Evolutionary conservation across 371 early-diverging fungal genomes (phyloP).

Genomic region (Mortierella sp.): DNA sequence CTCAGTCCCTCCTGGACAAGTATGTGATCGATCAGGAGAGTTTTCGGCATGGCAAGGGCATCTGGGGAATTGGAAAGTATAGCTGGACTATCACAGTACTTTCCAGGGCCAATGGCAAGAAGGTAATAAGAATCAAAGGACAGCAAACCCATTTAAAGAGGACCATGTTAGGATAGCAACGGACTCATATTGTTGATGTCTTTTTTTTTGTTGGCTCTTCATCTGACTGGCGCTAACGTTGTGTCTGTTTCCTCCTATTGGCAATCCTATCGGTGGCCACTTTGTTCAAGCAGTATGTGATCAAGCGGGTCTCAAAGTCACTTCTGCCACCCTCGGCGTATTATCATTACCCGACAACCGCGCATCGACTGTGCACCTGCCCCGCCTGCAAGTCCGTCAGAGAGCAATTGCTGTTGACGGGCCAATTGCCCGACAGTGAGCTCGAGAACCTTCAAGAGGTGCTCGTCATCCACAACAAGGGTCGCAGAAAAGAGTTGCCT

Average conservation of each 20-base stretch:
- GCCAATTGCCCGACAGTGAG: slow-evolving; percentile 38
- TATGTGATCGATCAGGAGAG: slow-evolving; percentile 49
- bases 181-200: neutral
- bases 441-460: slow-evolving; percentile 48
- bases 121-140: slow-evolving; percentile 29
- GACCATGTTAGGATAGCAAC: slow-evolving; percentile 4
- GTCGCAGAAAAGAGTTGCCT: slow-evolving; percentile 39
- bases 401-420: slow-evolving; percentile 40
- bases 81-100: slow-evolving; percentile 51
- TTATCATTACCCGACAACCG: slow-evolving; percentile 55
- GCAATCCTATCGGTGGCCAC: neutral
- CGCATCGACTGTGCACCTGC: slow-evolving; percentile 51
- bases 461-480: slow-evolving; percentile 44
- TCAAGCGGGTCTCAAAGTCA: slow-evolving; percentile 50
- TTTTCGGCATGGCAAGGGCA: slow-evolving; percentile 51
- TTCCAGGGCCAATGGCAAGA: slow-evolving; percentile 46
- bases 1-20: slow-evolving; percentile 53
- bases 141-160: neutral
- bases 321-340: slow-evolving; percentile 50
- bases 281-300: slow-evolving; percentile 39
- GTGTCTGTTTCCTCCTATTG: neutral
- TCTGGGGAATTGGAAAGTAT: slow-evolving; percentile 54
- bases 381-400: slow-evolving; percentile 53
- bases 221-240: slow-evolving; percentile 2
- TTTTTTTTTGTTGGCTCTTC: neutral